Evolutionary conservation across 2,329 filamentous ascomycete genomes (phyloP), one percentile per base, ranked within the genome.

Genomic region (Orbilia brochopaga): DNA sequence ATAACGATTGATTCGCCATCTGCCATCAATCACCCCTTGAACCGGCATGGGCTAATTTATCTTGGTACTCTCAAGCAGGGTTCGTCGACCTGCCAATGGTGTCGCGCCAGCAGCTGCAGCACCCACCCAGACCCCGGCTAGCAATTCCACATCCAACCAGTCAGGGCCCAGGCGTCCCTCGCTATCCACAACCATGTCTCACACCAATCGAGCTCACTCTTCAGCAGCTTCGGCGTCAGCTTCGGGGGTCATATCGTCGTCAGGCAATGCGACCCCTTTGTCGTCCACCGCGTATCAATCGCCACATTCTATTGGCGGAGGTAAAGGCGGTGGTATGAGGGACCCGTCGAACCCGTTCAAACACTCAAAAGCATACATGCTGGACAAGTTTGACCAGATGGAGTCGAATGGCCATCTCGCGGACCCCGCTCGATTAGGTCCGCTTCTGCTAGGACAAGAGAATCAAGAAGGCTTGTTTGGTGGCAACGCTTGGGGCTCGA

Each of bases 401-500:
- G 74, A 76, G 27, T 35, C 24, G 27, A 70, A 59, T 21, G 66
- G 66, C 6, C 24, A 32, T 8, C 40, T 70, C 15, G 58, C 66
- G 19, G 66, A 70, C 23, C 54, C 44, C 17, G 50, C n/a, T 19
- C 58, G 61, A 35, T 27, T 70, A 40, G 59, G 50, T 10, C 64
- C 59, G 94, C 74, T 86, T 93, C 46, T 97, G 92, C 79, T 99
- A 93, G 94, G 90, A 96, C 78, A 81, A 85, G 67, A 84, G 88
- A 80, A 85, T 82, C 80, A 85, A 88, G 81, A 86, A 88, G 77
- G 74, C 80, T 72, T 79, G 46, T 73, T 66, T 59, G 53, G 60
- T 60, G 65, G 62, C 58, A 50, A 59, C 30, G 32, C 27, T 23
- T 70, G 46, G 57, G 57, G 52, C 17, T 61, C 65, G 1, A 70